phyloP scores from a whole-genome alignment of 2,329 filamentous ascomycete species.

The Blumeriella jaapii region DNA sequence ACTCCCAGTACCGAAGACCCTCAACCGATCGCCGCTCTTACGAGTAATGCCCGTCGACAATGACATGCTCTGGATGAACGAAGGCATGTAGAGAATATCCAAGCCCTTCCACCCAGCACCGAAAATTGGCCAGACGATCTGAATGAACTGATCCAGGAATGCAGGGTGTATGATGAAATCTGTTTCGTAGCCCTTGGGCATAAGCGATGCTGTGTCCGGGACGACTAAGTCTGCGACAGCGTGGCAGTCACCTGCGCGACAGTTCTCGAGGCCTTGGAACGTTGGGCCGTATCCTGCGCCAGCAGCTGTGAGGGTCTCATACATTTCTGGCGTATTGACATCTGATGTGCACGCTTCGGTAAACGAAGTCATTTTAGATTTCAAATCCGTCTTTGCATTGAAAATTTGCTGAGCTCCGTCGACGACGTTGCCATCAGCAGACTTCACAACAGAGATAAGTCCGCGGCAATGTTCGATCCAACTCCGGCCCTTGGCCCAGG shows the following conservation, averaged over 20 bases:
- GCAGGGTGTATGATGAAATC: conserved; percentile 35
- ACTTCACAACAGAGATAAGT: conserved; percentile 14
- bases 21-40: conserved; percentile 26
- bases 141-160: conserved; percentile 35
- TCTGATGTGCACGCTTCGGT: conserved; percentile 22
- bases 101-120: conserved; percentile 27
- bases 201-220: conserved; percentile 33
- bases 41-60: conserved; percentile 27
- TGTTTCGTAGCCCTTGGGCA: conserved; percentile 36
- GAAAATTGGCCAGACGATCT: conserved; percentile 30
- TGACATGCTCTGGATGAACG: conserved; percentile 30
- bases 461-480: conserved; percentile 37
- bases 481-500: conserved; percentile 37
- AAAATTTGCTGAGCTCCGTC: conserved; percentile 14
- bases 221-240: conserved; percentile 30
- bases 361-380: conserved; percentile 25
- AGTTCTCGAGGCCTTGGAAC: conserved; percentile 40
- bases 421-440: conserved; percentile 12
- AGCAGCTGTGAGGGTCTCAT: conserved; percentile 33
- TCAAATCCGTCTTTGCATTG: conserved; percentile 18
- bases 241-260: conserved; percentile 29
- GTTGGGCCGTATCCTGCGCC: conserved; percentile 39
- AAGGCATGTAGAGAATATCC: conserved; percentile 33
- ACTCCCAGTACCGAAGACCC: conserved; percentile 29
- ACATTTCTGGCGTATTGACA: conserved; percentile 31